phyloP scores from a whole-genome alignment of 1,284 basidiomycete species.

The Pseudozyma hubeiensis region DNA sequence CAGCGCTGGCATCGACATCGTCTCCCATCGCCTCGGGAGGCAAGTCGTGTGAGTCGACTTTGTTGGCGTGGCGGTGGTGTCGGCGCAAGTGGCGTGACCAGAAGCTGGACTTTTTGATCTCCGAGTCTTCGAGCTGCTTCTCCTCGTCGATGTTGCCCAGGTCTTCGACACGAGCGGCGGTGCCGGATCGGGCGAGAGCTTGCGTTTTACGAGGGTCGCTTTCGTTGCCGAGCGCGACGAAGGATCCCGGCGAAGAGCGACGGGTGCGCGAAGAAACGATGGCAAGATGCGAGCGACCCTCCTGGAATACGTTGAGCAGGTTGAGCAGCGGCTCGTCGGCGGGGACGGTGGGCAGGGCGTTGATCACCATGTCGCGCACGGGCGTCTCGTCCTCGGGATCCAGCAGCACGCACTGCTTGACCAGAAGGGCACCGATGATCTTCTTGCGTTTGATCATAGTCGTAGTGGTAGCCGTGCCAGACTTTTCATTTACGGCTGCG shows the following conservation, averaged over 20 bases:
- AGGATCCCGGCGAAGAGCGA: slow-evolving; percentile 58
- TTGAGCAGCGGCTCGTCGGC: slow-evolving; percentile 86
- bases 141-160: slow-evolving; percentile 61
- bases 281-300: slow-evolving; percentile 90
- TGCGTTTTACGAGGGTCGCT: slow-evolving; percentile 36
- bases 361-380: slow-evolving; percentile 70
- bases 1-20: slow-evolving; percentile 68
- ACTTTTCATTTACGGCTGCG: slow-evolving; percentile 8
- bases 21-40: slow-evolving; percentile 75
- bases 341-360: slow-evolving; percentile 85
- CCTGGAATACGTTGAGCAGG: slow-evolving; percentile 89
- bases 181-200: slow-evolving; percentile 23
- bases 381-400: slow-evolving; percentile 78
- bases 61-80: slow-evolving; percentile 78
- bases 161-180: slow-evolving; percentile 41
- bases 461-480: background rate
- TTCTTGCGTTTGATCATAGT: slow-evolving; percentile 73
- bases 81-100: slow-evolving; percentile 73
- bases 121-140: slow-evolving; percentile 51
- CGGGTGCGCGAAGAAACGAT: slow-evolving; percentile 74
- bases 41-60: slow-evolving; percentile 33
- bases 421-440: slow-evolving; percentile 82
- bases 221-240: slow-evolving; percentile 54
- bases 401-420: slow-evolving; percentile 86
- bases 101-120: slow-evolving; percentile 69